Evolutionary conservation across 192 early-diverging fungal genomes (phyloP).

Genomic region (Backusella tarrabulga): DNA sequence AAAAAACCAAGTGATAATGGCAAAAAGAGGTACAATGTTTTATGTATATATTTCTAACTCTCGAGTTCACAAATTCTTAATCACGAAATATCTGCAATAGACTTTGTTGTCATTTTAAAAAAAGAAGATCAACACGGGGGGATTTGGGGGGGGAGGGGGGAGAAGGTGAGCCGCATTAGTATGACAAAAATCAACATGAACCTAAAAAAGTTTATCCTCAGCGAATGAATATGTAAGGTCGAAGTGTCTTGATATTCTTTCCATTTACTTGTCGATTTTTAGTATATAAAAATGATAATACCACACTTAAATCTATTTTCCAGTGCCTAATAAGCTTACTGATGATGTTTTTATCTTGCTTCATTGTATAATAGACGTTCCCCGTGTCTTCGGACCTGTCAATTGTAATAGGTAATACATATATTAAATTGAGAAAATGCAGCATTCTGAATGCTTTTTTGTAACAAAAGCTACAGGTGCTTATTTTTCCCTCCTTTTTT

Average conservation of each 20-base stretch:
- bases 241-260: background rate
- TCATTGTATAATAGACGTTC: background rate
- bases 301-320: background rate
- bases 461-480: background rate
- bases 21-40: background rate
- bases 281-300: background rate
- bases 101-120: background rate
- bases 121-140: background rate
- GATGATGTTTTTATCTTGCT: background rate
- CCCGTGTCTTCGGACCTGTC: slow-evolving; percentile 8
- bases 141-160: background rate
- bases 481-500: background rate
- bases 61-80: background rate
- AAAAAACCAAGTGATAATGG: background rate
- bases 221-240: background rate
- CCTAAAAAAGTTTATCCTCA: background rate
- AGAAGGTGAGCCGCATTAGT: background rate
- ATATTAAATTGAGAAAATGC: background rate
- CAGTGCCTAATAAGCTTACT: background rate
- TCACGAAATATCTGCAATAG: background rate
- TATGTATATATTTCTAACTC: background rate
- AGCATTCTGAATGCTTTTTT: background rate
- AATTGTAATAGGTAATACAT: slow-evolving; percentile 8
- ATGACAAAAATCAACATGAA: background rate
- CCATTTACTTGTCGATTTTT: background rate